phyloP scores from a whole-genome alignment of 2,329 filamentous ascomycete species.

The Penicillium sp. region DNA sequence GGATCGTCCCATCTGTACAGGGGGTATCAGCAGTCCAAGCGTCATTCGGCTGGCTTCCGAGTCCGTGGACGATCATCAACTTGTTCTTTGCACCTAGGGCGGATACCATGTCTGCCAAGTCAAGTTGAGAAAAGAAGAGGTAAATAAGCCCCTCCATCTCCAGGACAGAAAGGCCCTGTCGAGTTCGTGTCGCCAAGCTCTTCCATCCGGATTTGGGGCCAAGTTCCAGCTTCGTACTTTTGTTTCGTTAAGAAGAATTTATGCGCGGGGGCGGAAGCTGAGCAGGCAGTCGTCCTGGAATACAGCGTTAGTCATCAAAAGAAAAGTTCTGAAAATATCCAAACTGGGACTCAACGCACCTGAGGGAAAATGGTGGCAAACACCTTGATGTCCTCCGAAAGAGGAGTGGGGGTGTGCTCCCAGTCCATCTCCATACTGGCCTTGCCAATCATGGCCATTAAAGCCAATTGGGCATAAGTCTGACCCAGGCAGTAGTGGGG shows the following conservation, averaged over 20 bases:
- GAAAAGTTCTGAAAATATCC: conserved; percentile 7
- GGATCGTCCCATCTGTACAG: conserved; percentile 14
- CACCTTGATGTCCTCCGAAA: conserved; percentile 93
- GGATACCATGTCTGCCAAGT: conserved; percentile 12
- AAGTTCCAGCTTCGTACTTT: conserved; percentile 17
- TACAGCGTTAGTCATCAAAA: conserved; percentile 20
- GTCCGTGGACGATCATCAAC: background rate
- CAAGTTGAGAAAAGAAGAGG: conserved; percentile 12
- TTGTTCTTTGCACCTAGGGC: conserved; percentile 8
- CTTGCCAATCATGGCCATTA: conserved; percentile 87
- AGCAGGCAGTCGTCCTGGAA: conserved; percentile 77
- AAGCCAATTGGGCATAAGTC: conserved; percentile 82
- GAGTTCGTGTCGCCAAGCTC: conserved; percentile 14
- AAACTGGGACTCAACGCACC: conserved; percentile 54
- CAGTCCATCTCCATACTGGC: conserved; percentile 83
- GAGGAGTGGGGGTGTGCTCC: conserved; percentile 78
- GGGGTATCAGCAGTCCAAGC: conserved; percentile 11
- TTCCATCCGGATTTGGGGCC: conserved; percentile 19
- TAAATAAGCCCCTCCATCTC: conserved; percentile 20
- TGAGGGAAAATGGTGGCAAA: conserved; percentile 98
- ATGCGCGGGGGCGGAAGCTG: conserved; percentile 58
- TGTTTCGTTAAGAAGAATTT: conserved; percentile 18
- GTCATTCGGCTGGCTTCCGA: background rate
- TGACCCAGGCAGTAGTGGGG: conserved; percentile 97
- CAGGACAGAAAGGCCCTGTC: conserved; percentile 23